Conservation (phyloP, 202 grass and related monocot genomes). For the Zoysia matrella region DNA sequence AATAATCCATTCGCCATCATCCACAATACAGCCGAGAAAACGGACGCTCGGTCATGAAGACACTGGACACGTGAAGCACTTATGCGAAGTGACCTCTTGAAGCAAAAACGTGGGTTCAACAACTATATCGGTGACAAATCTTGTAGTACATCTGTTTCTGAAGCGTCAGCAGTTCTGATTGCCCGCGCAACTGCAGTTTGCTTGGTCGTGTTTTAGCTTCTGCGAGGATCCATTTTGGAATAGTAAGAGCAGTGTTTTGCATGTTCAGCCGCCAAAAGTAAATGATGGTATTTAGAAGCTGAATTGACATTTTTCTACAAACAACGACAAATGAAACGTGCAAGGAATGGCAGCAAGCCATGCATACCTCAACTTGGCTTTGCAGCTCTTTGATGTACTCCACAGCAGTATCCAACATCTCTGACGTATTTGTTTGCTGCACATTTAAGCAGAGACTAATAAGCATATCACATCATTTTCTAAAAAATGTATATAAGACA, state of each 20-base stretch:
- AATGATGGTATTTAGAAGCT: not conserved
- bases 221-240: conserved; percentile 45
- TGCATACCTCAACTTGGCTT: conserved; percentile 74
- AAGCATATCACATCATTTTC: not conserved
- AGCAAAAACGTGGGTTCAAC: conserved; percentile 37
- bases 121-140: not conserved
- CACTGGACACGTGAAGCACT: not conserved
- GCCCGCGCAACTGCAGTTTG: conserved; percentile 69
- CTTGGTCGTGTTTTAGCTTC: conserved; percentile 81
- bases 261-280: not conserved
- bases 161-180: conserved; percentile 41
- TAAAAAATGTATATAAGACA: not conserved
- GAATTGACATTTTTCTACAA: not conserved
- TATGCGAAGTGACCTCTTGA: conserved; percentile 27
- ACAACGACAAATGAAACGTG: not conserved
- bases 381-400: conserved; percentile 89
- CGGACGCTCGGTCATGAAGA: conserved; percentile 11
- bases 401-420: conserved; percentile 93
- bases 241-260: not conserved
- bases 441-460: conserved; percentile 38
- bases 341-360: not conserved
- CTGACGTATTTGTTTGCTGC: conserved; percentile 96
- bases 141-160: conserved; percentile 8
- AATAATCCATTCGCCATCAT: conserved; percentile 31
- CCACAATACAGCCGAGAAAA: conserved; percentile 20